Evolutionary conservation across 1,284 basidiomycete genomes (phyloP).

Genomic region (Papiliotrema nemorosa): DNA sequence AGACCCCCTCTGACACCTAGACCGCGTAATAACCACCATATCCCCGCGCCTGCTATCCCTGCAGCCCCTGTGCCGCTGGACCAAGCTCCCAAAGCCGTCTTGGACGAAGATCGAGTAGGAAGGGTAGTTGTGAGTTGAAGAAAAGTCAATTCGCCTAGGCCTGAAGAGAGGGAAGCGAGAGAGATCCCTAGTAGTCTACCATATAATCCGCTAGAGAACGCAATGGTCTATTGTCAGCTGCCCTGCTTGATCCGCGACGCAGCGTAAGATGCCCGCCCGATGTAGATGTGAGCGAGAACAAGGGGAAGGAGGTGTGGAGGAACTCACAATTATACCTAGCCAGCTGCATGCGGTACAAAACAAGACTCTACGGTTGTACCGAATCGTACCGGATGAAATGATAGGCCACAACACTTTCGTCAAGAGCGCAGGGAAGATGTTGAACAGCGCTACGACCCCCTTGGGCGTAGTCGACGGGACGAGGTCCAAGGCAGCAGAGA

Average conservation of each 20-base stretch:
- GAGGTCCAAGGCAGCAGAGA: slow-evolving; percentile 91
- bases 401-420: slow-evolving; percentile 95
- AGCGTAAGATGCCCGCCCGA: no score
- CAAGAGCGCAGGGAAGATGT: slow-evolving; percentile 73
- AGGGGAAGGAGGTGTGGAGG: background rate
- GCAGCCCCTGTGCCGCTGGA: slow-evolving; percentile 91
- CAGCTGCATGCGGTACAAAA: slow-evolving; percentile 72
- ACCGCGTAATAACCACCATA: slow-evolving; percentile 91
- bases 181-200: slow-evolving; percentile 81
- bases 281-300: background rate
- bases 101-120: slow-evolving; percentile 30
- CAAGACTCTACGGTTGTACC: slow-evolving; percentile 68
- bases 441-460: slow-evolving; percentile 90
- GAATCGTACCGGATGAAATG: slow-evolving; percentile 72
- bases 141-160: slow-evolving; percentile 91
- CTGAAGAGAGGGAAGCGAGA: slow-evolving; percentile 85
- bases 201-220: slow-evolving; percentile 64
- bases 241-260: no score
- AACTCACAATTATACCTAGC: slow-evolving; percentile 70
- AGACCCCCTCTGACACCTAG: slow-evolving; percentile 81
- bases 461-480: slow-evolving; percentile 80
- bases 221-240: slow-evolving; percentile 62
- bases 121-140: slow-evolving; percentile 83
- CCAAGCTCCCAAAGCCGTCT: slow-evolving; percentile 62
- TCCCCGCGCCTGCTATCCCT: slow-evolving; percentile 81